Conservation (phyloP, 495 filamentous ascomycete genomes). For the Podospora bellae-mahoneyi region DNA sequence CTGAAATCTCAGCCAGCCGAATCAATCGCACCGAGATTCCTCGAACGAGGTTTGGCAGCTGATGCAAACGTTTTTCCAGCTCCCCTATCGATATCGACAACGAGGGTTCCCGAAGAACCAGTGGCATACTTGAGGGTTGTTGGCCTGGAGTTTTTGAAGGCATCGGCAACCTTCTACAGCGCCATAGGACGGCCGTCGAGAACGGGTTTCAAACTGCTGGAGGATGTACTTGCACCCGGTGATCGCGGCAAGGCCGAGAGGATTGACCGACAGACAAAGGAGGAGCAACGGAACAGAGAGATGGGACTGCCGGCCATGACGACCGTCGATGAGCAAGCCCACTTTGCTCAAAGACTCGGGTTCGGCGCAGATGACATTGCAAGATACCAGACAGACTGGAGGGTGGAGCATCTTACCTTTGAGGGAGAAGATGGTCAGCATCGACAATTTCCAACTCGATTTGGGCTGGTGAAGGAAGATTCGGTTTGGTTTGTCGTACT, state of each 20-base stretch:
- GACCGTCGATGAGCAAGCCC: slow-evolving; percentile 40
- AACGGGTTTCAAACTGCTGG: slow-evolving; percentile 26
- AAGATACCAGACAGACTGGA: slow-evolving; percentile 43
- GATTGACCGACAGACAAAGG: slow-evolving; percentile 46
- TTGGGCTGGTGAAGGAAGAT: slow-evolving; percentile 50
- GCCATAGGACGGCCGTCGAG: slow-evolving; percentile 43
- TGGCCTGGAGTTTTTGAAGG: slow-evolving; percentile 54
- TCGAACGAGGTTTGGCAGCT: slow-evolving; percentile 41
- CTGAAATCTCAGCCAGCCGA: slow-evolving; percentile 57
- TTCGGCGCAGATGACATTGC: slow-evolving; percentile 47
- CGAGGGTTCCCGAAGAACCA: slow-evolving; percentile 39
- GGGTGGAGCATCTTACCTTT: slow-evolving; percentile 48
- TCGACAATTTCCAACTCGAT: slow-evolving; percentile 40
- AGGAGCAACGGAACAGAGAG: slow-evolving; percentile 48
- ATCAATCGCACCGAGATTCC: slow-evolving; percentile 43
- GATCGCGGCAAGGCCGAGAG: slow-evolving; percentile 51
- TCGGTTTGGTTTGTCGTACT: slow-evolving; percentile 55
- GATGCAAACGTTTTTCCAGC: slow-evolving; percentile 49
- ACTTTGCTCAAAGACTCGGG: slow-evolving; percentile 46
- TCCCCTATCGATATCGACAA: slow-evolving; percentile 40
- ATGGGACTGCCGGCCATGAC: slow-evolving; percentile 53
- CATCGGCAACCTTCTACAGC: slow-evolving; percentile 50
- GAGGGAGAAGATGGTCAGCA: slow-evolving; percentile 44
- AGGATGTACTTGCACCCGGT: slow-evolving; percentile 44
- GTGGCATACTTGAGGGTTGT: slow-evolving; percentile 55